Base-by-base conservation (phyloP, 2,329 filamentous ascomycete genomes). In the Pseudocercospora eumusae region DNA sequence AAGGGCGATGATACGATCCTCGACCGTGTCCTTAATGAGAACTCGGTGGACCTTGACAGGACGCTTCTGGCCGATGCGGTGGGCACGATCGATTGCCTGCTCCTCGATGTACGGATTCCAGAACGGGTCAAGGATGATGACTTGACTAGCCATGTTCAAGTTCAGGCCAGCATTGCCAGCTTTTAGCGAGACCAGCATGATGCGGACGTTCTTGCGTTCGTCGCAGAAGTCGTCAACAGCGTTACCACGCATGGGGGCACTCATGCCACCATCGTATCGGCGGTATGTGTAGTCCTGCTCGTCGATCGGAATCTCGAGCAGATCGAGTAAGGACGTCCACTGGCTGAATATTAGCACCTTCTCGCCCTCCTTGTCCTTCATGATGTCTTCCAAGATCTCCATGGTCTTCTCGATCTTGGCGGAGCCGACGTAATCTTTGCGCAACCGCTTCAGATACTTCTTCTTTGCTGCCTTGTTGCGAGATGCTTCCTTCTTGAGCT, bases 81-180 rank as follows among this genome's bases (percentile, higher is more conserved):
- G 89, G 2, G 92, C 91, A 21, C 93, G 89, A 74, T 96, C 93
- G 56, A 96, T 88, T 3, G 93, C 93, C 77, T 97, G 93, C 76
- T 92, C 91, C 77, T 96, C 93, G 54, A 96, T 89, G 73, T 89
- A 96, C 0, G 92, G 93, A 66, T 96, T 97, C 91, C 92, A 96
- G 78, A 96, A 96, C 0, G 92, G 92, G 73, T 96, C 92, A 72
- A 96, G 86, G 66, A 96, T 90, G 75, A 97, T 91, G 68, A 96
- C 91, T 66, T 92, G 88, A 1, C 88, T 91, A 0, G 92, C 93
- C 18, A 87, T 86, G 42, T 89, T 91, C 21, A 97, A 82, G 71
- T 97, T 97, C 50, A 97, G 83, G 1, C 93, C 93, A 0, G 92
- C 87, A 69, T 93, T 93, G 33, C 91, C 91, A 1, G 91, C 90